Evolutionary conservation across 169 alveolate genomes (phyloP).

Genomic region (Eimeria necatrix): DNA sequence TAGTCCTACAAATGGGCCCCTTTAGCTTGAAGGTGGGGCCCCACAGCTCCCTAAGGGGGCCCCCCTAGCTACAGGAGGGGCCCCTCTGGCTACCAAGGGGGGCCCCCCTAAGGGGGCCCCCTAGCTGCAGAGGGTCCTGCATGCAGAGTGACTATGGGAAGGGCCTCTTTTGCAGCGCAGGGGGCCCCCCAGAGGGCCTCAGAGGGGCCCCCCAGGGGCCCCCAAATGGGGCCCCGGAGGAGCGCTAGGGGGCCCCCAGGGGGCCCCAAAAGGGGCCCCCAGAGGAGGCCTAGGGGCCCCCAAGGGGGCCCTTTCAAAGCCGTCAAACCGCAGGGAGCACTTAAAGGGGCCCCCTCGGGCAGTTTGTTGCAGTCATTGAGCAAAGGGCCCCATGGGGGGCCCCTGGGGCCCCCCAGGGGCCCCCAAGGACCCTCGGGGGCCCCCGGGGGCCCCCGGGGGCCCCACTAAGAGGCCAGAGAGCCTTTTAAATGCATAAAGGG

Average conservation of each 20-base stretch:
- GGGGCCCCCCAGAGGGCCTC: not conserved
- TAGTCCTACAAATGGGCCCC: not conserved
- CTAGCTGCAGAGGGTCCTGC: not conserved
- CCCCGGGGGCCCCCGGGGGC: not conserved
- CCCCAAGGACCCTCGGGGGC: not conserved
- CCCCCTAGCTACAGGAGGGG: not conserved
- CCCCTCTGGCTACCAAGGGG: not conserved
- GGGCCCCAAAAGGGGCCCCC: not conserved
- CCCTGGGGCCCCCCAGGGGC: not conserved
- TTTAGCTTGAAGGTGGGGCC: not conserved
- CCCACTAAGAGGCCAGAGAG: not conserved
- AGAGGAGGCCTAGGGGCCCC: not conserved
- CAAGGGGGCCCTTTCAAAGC: not conserved
- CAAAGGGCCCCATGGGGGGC: too few species aligned
- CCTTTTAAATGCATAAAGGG: not conserved
- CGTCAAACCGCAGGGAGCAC: too few species aligned
- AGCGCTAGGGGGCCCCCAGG: not conserved
- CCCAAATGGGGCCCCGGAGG: not conserved
- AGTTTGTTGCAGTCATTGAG: too few species aligned
- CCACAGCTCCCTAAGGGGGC: not conserved
- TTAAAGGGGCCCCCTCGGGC: too few species aligned
- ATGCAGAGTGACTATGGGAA: not conserved
- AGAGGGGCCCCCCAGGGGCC: constrained; percentile 16
- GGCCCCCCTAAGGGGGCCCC: not conserved
- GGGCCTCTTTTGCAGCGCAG: not conserved